Evolutionary conservation across 2,329 filamentous ascomycete genomes (phyloP).

Genomic region (Sclerotinia subarctica): DNA sequence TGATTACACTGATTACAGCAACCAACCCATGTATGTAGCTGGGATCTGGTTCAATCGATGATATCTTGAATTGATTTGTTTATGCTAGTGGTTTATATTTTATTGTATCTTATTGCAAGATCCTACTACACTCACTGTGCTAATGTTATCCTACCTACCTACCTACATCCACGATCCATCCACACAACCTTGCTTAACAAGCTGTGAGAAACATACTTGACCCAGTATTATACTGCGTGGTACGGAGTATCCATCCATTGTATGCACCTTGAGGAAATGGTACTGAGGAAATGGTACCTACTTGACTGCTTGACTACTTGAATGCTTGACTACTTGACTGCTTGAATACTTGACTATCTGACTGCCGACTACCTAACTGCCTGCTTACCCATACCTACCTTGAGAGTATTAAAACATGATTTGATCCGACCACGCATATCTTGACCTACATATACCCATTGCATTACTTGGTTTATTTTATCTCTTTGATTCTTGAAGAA

Average conservation of each 20-base stretch:
- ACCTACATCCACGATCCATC: neutral
- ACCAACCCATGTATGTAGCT: no score
- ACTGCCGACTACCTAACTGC: neutral
- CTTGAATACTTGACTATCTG: no score
- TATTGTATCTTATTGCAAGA: no score
- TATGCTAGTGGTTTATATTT: neutral
- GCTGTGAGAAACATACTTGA: neutral
- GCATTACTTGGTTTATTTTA: neutral
- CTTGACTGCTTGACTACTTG: no score
- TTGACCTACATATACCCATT: neutral
- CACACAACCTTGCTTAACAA: slow-evolving; percentile 3
- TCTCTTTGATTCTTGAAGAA: neutral
- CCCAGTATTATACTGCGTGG: neutral
- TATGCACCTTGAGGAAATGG: neutral
- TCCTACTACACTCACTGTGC: no score
- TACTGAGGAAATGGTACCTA: no score
- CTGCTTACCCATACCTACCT: neutral
- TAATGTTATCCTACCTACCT: neutral
- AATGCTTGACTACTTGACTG: no score
- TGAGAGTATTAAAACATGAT: neutral
- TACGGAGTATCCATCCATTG: neutral
- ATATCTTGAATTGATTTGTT: neutral
- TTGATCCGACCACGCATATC: neutral
- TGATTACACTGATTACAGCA: no score
- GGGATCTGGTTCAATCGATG: neutral